Percentiles rank a stretch among this genome's conserved stretches.
phyloP scores from a whole-genome alignment of 192 early-diverging fungal species.

The Linnemannia exigua region DNA sequence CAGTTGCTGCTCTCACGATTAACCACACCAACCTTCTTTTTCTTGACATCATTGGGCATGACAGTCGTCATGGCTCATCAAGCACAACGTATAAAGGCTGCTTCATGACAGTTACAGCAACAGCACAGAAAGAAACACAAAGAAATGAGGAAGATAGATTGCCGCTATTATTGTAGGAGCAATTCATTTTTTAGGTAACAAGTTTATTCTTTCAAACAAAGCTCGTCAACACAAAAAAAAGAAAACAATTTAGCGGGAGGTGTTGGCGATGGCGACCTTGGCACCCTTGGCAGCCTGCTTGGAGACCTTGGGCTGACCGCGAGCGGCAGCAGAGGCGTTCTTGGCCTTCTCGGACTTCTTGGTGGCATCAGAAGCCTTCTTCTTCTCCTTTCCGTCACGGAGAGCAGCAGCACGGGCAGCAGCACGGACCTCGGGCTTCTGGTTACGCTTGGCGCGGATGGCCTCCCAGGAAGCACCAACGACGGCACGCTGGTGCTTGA shows the following conservation, averaged over 20 bases:
- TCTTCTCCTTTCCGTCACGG: constrained; percentile 91
- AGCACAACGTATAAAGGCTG: neutral
- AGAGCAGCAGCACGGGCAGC: constrained; percentile 90
- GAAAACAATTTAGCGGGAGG: constrained; percentile 78
- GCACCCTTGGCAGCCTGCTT: constrained; percentile 89
- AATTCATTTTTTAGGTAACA: neutral
- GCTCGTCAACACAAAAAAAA: constrained; percentile 11
- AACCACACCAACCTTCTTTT: neutral
- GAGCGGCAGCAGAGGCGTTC: constrained; percentile 59
- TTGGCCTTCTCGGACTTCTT: constrained; percentile 91
- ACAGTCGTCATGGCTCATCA: neutral
- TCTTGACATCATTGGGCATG: neutral
- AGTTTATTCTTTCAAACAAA: constrained; percentile 38
- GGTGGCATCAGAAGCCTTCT: constrained; percentile 89
- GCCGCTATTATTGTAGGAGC: neutral
- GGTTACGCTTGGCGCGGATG: constrained; percentile 97
- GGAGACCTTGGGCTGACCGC: constrained; percentile 73
- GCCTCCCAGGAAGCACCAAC: constrained; percentile 96
- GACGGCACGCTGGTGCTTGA: constrained; percentile 96
- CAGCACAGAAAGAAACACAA: neutral
- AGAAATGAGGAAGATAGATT: neutral
- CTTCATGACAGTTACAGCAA: neutral
- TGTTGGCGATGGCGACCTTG: constrained; percentile 83
- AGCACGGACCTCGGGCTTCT: constrained; percentile 96
- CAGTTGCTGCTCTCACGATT: neutral